Base-by-base conservation (phyloP, 1,284 basidiomycete species). In the Wallemia hederae region DNA sequence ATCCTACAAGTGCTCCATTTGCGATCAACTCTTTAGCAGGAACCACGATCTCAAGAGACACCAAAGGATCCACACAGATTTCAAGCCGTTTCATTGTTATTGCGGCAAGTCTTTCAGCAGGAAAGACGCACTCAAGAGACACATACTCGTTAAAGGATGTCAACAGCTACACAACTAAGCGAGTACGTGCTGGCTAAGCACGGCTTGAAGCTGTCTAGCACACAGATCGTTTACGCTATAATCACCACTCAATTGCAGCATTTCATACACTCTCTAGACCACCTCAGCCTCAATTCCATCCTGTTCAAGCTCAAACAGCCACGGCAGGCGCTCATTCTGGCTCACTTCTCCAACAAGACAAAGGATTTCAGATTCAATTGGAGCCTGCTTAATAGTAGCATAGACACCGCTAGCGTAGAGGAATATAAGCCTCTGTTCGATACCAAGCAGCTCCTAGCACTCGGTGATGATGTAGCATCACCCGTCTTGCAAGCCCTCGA, bases 11-110 rank as follows among this genome's bases (percentile, higher is more conserved):
- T 62, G 62, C 39, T 31, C 31, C 9, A 62, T 55, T 31, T 62
- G 62, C 25, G 49, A 55, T 22, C 58, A 60, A 24, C 24, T 31
- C 11, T 62, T 62, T 58, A 63, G 59, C 57, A 33, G 62, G 15
- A 63, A 63, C 60, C 62, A 63, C 29, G 62, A 63, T 49, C 59
- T 63, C 17, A 63, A 63, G 56, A 58, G 62, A 26, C 49, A 55
- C n/a, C 28, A 25, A 22, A 22, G 19, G 5, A 56, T 58, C 56
- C 56, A 58, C 25, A 7, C n/a, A 15, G 19, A 26, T 7, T 9
- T 58, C 24, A 58, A 58, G 25, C 60, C 60, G 25, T 61, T 59
- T 27, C 11, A 7, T n/a, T 58, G 56, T 22, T 14, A 26, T 28
- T 62, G 62, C 22, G 62, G 62, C 27, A 63, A 63, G 33, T 24